A percentile compares a stretch with the other conserved stretches of the same genome.
Evolutionary conservation across 768 basidiomycete genomes (phyloP).

Genomic region (Pulveroboletus sp.): DNA sequence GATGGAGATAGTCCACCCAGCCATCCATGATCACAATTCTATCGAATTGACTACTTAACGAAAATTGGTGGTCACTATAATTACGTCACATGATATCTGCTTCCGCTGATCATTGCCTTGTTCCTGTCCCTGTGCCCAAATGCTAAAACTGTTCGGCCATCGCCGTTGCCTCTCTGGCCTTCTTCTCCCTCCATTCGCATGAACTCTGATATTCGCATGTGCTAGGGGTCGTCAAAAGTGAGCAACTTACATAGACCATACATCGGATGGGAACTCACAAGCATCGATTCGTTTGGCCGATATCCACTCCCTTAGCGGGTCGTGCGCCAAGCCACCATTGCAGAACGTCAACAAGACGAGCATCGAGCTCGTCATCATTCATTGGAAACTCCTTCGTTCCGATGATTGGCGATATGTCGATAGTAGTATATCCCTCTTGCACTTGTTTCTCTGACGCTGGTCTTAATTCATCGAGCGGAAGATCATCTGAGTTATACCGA

Average conservation of each 20-base stretch:
- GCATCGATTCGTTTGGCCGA: constrained; percentile 60
- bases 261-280: constrained; percentile 41
- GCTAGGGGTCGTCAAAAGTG: constrained; percentile 31
- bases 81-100: constrained; percentile 10
- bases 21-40: constrained; percentile 34
- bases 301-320: constrained; percentile 63
- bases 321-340: constrained; percentile 76
- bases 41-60: neutral
- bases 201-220: constrained; percentile 69
- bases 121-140: neutral
- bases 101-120: neutral
- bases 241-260: neutral
- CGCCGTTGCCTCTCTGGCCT: constrained; percentile 41
- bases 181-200: constrained; percentile 73
- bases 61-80: neutral
- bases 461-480: neutral
- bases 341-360: constrained; percentile 51
- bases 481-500: constrained; percentile 2
- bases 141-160: too few relatives aligned
- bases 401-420: constrained; percentile 46
- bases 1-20: constrained; percentile 46
- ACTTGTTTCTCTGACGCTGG: neutral
- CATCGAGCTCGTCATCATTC: constrained; percentile 49
- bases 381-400: constrained; percentile 60
- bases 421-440: neutral